Evolutionary conservation across 1,284 basidiomycete species (phyloP), one percentile per base, ranked within the genome.

Genomic region (Microbotryum saponariae): DNA sequence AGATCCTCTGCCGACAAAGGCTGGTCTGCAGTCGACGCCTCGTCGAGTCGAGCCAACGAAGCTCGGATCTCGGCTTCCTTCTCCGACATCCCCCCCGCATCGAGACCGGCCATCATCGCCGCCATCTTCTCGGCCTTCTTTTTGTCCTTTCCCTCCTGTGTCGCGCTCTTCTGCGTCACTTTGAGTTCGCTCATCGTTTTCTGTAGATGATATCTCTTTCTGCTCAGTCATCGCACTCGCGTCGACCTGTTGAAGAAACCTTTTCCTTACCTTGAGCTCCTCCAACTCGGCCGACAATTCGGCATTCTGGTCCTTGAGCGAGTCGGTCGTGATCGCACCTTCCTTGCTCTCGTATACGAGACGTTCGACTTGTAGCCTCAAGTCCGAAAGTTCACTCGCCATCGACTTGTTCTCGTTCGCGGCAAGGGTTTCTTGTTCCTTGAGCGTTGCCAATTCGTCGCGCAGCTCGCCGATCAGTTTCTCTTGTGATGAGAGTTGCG

Each of bases 71-170:
- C 88, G 72, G 93, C 90, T 75, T 94, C 91, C 79, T 91, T 90
- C 79, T 94, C 91, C 47, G 89, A 91, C 75, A 93, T 87, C 2
- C 86, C 84, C 33, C 87, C 88, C 79, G 88, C 84, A 78, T 93
- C 93, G 73, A 98, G 96, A 77, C 96, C 94, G 65, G 93, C 91
- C 93, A 99, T 97, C 91, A 99, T 96, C 70, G 94, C 81, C n/a
- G 90, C 92, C 88, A 99, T 91, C 82, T 96, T 96, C 79, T 97
- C 94, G 73, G 96, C 92, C 78, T 97, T 98, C 76, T 91, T 86
- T 81, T 91, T 94, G 81, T 98, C 94, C 79, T 96, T 97, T 74
- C 94, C 94, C 76, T 97, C 94, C 27, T 85, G 83, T 37, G 85
- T 85, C 16, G 85, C 81, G 71, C 93, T 90, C 79, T 89, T 91